Evolutionary conservation across 805 yeast genomes (phyloP).

Genomic region (Wickerhamiella spandovensis): DNA sequence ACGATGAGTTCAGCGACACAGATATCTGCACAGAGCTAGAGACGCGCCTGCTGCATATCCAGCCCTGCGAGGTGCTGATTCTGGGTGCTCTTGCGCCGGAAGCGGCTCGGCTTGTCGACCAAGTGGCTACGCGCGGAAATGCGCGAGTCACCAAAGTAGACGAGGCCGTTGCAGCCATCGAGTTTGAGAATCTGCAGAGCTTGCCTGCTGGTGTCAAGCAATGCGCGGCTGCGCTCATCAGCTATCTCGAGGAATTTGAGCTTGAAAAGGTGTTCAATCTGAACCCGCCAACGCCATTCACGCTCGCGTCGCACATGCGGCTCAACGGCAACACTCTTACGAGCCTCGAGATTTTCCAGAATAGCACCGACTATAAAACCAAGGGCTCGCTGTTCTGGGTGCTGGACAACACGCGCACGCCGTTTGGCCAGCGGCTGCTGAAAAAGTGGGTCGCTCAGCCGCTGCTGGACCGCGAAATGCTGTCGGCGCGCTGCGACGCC

Average conservation of each 20-base stretch:
- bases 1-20: slow-evolving; percentile 57
- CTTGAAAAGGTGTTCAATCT: slow-evolving; percentile 44
- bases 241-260: slow-evolving; percentile 49
- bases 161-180: not conserved
- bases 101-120: slow-evolving; percentile 4
- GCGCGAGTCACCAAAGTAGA: slow-evolving; percentile 1
- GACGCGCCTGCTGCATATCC: slow-evolving; percentile 57
- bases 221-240: not conserved
- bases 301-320: slow-evolving; percentile 34
- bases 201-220: not conserved
- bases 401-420: slow-evolving; percentile 66
- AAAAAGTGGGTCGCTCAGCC: slow-evolving; percentile 69
- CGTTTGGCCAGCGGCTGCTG: slow-evolving; percentile 57
- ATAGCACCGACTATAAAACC: slow-evolving; percentile 40
- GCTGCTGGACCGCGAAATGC: slow-evolving; percentile 37
- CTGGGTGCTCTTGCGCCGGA: slow-evolving; percentile 29
- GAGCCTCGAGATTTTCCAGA: slow-evolving; percentile 62
- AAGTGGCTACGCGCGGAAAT: slow-evolving; percentile 1
- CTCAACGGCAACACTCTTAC: slow-evolving; percentile 53
- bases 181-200: not conserved
- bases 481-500: slow-evolving; percentile 53
- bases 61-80: slow-evolving; percentile 61
- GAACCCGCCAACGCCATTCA: slow-evolving; percentile 40
- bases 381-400: slow-evolving; percentile 71
- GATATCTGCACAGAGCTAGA: slow-evolving; percentile 47